phyloP scores from a whole-genome alignment of 108 stramenopile species.

The Nannochloropsis gaditana region DNA sequence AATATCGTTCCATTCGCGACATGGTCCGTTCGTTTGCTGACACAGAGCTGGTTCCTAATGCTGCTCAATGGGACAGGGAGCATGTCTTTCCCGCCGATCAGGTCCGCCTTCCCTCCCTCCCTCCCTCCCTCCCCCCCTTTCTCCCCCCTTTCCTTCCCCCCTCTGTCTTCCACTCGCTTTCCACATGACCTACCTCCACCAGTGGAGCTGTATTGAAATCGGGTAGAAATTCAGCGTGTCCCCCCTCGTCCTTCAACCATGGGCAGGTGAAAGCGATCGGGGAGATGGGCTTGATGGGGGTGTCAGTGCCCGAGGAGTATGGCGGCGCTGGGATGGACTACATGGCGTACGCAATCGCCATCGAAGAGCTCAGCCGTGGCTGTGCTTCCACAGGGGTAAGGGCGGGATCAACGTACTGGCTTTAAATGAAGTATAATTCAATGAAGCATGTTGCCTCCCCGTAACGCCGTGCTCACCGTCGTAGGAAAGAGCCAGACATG shows the following conservation, averaged over 20 bases:
- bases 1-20: slow-evolving; percentile 84
- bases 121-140: background rate
- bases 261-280: slow-evolving; percentile 52
- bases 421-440: no score
- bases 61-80: slow-evolving; percentile 73
- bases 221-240: slow-evolving; percentile 49
- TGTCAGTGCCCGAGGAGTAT: slow-evolving; percentile 67
- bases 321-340: slow-evolving; percentile 86
- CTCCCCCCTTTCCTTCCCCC: background rate
- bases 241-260: slow-evolving; percentile 52
- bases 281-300: slow-evolving; percentile 94
- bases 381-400: slow-evolving; percentile 84
- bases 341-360: slow-evolving; percentile 91
- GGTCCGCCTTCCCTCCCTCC: slow-evolving; percentile 40
- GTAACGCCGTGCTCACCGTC: no score
- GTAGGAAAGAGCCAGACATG: no score
- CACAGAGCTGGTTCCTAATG: slow-evolving; percentile 81
- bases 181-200: no score
- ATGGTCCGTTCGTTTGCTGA: slow-evolving; percentile 93
- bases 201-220: no score
- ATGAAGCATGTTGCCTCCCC: no score
- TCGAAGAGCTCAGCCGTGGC: slow-evolving; percentile 94
- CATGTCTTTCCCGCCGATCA: slow-evolving; percentile 46
- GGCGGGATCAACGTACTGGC: no score
- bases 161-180: background rate